Conservation (phyloP, 2,329 filamentous ascomycete species). For the Phyllosticta ampelicida region DNA sequence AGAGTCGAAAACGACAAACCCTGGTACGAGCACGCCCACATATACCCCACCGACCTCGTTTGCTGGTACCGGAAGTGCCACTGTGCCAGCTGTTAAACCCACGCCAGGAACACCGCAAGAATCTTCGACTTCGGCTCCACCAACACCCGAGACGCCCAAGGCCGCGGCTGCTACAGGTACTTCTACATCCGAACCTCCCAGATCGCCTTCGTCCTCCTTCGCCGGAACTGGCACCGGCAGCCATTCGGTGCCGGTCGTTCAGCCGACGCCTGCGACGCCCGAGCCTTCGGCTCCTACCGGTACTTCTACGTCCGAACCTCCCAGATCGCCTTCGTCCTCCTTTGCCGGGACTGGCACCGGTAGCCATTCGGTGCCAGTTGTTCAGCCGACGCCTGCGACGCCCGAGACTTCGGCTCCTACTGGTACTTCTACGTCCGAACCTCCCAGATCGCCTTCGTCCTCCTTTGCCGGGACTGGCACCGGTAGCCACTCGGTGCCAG, state of each 20-base stretch:
- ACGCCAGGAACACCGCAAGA: background rate
- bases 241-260: conserved; percentile 7
- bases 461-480: conserved; percentile 6
- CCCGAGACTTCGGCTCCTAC: no score
- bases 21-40: background rate
- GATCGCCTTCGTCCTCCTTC: no score
- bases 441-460: background rate
- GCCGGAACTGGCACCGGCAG: conserved; percentile 9
- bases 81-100: conserved; percentile 2
- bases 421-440: background rate
- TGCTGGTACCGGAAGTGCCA: conserved; percentile 4
- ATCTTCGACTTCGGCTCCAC: background rate
- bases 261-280: conserved; percentile 2
- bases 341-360: no score
- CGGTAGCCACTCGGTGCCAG: conserved; percentile 4
- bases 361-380: conserved; percentile 6
- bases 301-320: no score
- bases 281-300: no score
- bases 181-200: no score
- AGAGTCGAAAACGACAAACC: background rate
- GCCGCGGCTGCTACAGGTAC: background rate
- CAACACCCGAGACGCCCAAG: background rate
- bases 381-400: conserved; percentile 5
- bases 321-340: no score
- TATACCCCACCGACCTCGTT: background rate